These are phyloP conservation scores for Tetrapisispora taiwanensis DNA, from an alignment of 805 yeast species.

Conservation along the genomic window DNA sequence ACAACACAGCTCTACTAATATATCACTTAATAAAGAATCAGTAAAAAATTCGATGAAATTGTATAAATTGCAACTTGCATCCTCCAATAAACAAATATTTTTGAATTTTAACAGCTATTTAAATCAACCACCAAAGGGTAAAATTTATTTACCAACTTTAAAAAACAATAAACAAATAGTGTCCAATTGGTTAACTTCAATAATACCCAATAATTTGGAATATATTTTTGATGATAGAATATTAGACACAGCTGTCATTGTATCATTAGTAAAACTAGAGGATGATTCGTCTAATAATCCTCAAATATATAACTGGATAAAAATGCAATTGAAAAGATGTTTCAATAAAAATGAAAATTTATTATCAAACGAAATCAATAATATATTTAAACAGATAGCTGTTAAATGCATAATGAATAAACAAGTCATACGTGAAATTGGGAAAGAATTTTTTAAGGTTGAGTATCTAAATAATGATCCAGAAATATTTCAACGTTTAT, in stretches of 20 bases:
- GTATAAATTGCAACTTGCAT: slow-evolving; percentile 3
- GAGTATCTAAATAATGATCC: slow-evolving; percentile 5
- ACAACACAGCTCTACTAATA: too few species aligned
- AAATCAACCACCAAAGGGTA: slow-evolving; percentile 4
- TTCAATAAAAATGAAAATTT: slow-evolving; percentile 6
- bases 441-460: slow-evolving; percentile 10
- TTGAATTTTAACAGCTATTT: neutral
- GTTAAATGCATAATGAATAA: slow-evolving; percentile 8
- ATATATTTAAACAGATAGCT: slow-evolving; percentile 4
- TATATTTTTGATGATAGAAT: slow-evolving; percentile 3
- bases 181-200: slow-evolving; percentile 11
- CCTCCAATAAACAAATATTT: neutral
- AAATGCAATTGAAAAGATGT: slow-evolving; percentile 10
- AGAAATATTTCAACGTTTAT: slow-evolving; percentile 7
- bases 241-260: neutral
- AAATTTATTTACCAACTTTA: slow-evolving; percentile 8
- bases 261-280: neutral
- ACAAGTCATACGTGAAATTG: slow-evolving; percentile 3
- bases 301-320: slow-evolving; percentile 11
- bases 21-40: neutral
- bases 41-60: slow-evolving; percentile 2
- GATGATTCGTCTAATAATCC: neutral
- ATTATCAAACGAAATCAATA: neutral
- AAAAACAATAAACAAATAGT: slow-evolving; percentile 11
- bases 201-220: slow-evolving; percentile 13